Evolutionary conservation across 2,329 filamentous ascomycete species (phyloP).

Genomic region (Tolypocladium ovalisporum): DNA sequence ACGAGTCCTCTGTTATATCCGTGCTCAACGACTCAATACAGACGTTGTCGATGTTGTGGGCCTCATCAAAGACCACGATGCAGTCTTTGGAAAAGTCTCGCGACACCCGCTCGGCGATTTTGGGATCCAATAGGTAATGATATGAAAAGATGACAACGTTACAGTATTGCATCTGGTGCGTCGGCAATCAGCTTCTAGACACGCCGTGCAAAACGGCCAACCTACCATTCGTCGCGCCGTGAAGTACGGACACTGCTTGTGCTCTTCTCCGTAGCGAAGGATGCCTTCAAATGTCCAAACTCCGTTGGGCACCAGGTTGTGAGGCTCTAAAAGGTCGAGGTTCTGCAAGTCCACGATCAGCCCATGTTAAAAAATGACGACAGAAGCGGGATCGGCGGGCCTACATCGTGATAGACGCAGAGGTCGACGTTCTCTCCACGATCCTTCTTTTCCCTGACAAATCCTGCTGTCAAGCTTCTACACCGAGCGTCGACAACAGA

Average conservation of each 20-base stretch:
- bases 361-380: not conserved
- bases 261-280: slow-evolving; percentile 79
- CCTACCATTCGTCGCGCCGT: slow-evolving; percentile 82
- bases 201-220: not conserved
- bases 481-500: slow-evolving; percentile 91
- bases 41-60: slow-evolving; percentile 98
- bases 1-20: slow-evolving; percentile 88
- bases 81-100: slow-evolving; percentile 95
- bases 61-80: slow-evolving; percentile 97
- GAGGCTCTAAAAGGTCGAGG: slow-evolving; percentile 84
- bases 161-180: slow-evolving; percentile 80
- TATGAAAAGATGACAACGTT: slow-evolving; percentile 99
- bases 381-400: slow-evolving; percentile 11
- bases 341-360: slow-evolving; percentile 43
- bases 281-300: slow-evolving; percentile 93
- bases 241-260: slow-evolving; percentile 97
- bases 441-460: slow-evolving; percentile 96
- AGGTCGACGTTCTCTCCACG: slow-evolving; percentile 87
- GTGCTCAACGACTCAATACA: slow-evolving; percentile 97
- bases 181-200: slow-evolving; percentile 1
- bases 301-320: slow-evolving; percentile 87
- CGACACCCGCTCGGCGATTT: slow-evolving; percentile 92
- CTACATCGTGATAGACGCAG: slow-evolving; percentile 87
- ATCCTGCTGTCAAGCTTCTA: slow-evolving; percentile 88
- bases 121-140: slow-evolving; percentile 93